Percentiles rank a stretch among this genome's conserved stretches.
These are phyloP conservation scores for Umbelopsis sp. DNA, from an alignment of 192 early-diverging fungal genomes.

Conservation along the genomic window DNA sequence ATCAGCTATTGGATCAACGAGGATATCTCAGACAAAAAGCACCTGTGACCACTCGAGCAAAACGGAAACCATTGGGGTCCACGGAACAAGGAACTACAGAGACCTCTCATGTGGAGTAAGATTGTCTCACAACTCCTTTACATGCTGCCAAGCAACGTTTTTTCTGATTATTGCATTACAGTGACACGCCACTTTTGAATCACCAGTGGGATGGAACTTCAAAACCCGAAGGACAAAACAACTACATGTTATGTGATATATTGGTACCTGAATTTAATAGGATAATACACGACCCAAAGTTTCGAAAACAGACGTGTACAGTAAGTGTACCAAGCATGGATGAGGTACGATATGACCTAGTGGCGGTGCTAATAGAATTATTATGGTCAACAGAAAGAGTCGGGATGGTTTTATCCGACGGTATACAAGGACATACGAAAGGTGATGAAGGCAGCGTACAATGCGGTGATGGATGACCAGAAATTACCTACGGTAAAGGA, in stretches of 20 bases:
- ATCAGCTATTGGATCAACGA: constrained; percentile 19
- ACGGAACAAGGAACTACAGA: too few species aligned
- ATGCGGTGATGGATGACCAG: neutral
- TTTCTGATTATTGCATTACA: neutral
- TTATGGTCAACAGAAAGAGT: constrained; percentile 3
- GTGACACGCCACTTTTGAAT: neutral
- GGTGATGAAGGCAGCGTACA: neutral
- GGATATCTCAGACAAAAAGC: neutral
- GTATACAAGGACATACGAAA: neutral
- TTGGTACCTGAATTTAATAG: constrained; percentile 2
- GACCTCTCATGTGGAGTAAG: too few species aligned
- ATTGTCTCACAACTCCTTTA: too few species aligned
- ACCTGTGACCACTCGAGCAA: too few species aligned
- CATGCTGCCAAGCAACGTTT: neutral
- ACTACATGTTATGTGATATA: constrained; percentile 8
- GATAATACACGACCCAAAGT: constrained; percentile 1
- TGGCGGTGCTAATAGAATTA: neutral
- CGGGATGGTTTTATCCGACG: constrained; percentile 10
- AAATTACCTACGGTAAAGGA: neutral
- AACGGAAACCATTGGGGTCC: too few species aligned
- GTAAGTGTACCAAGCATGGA: neutral
- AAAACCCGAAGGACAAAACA: neutral
- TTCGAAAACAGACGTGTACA: constrained; percentile 4
- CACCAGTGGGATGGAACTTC: neutral
- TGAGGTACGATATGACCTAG: neutral